Evolutionary conservation across 371 early-diverging fungal species (phyloP).

Genomic region (Globomyces sp.): DNA sequence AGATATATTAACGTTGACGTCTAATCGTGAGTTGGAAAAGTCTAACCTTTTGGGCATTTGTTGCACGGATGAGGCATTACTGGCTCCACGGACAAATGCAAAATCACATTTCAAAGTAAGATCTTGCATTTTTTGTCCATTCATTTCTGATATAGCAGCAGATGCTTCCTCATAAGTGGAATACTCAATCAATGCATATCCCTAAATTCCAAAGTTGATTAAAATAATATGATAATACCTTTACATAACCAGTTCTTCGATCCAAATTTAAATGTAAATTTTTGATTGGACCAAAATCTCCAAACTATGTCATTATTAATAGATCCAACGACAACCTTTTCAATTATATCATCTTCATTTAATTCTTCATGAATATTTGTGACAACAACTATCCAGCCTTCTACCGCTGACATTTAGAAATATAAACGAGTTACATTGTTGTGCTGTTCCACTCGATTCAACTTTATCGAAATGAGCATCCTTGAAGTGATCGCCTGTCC

Average conservation of each 20-base stretch:
- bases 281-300: constrained; percentile 86
- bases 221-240: constrained; percentile 54
- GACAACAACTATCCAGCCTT: constrained; percentile 93
- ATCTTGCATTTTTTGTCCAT: constrained; percentile 71
- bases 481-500: constrained; percentile 22
- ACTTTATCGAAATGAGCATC: constrained; percentile 38
- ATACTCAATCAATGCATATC: constrained; percentile 92
- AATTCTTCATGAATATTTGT: constrained; percentile 94
- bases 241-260: constrained; percentile 91
- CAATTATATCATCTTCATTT: constrained; percentile 85
- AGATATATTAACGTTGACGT: neutral
- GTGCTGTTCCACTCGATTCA: constrained; percentile 36
- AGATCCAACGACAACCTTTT: constrained; percentile 37
- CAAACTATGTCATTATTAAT: constrained; percentile 44
- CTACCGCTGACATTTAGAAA: constrained; percentile 58
- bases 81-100: constrained; percentile 70
- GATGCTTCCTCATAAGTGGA: constrained; percentile 78
- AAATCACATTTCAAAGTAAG: constrained; percentile 73
- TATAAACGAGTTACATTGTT: constrained; percentile 25
- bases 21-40: no score
- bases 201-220: constrained; percentile 49
- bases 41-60: constrained; percentile 7
- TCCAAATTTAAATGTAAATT: constrained; percentile 90
- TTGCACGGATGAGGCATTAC: neutral
- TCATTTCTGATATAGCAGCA: constrained; percentile 69